Evolutionary conservation across 495 filamentous ascomycete species (phyloP).

Genomic region (Aspergillus baeticus): DNA sequence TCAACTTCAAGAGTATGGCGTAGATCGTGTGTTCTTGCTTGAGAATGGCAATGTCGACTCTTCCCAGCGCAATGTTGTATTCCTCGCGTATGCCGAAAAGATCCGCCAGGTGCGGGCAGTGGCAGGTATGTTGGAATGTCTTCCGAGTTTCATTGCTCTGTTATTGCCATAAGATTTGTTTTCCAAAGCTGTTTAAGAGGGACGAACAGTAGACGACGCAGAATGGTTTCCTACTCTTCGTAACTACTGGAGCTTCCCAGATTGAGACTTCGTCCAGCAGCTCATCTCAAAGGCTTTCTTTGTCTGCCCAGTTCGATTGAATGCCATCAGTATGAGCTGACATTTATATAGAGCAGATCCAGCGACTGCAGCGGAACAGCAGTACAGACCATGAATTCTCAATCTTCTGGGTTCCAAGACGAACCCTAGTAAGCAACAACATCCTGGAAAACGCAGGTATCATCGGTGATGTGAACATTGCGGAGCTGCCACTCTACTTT

Average conservation of each 20-base stretch:
- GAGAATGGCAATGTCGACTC: constrained; percentile 93
- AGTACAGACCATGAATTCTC: constrained; percentile 92
- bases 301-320: constrained; percentile 32
- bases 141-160: background rate
- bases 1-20: constrained; percentile 85
- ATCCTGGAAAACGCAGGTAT: constrained; percentile 92
- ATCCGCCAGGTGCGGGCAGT: constrained; percentile 76
- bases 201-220: constrained; percentile 63
- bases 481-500: constrained; percentile 84
- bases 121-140: constrained; percentile 68
- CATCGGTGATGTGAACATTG: constrained; percentile 85
- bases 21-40: constrained; percentile 92
- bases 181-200: constrained; percentile 17
- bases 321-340: constrained; percentile 60
- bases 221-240: constrained; percentile 55
- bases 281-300: constrained; percentile 46
- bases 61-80: constrained; percentile 92
- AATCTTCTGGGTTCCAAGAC: constrained; percentile 88
- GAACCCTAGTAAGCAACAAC: constrained; percentile 86
- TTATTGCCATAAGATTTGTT: no score
- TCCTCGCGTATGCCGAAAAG: constrained; percentile 86
- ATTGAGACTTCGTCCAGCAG: constrained; percentile 45
- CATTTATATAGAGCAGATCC: constrained; percentile 78
- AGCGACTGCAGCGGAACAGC: constrained; percentile 77
- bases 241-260: constrained; percentile 67